Evolutionary conservation across 768 basidiomycete genomes (phyloP), one percentile per base, ranked within the genome.

Genomic region (Aureoboletus auriporus): DNA sequence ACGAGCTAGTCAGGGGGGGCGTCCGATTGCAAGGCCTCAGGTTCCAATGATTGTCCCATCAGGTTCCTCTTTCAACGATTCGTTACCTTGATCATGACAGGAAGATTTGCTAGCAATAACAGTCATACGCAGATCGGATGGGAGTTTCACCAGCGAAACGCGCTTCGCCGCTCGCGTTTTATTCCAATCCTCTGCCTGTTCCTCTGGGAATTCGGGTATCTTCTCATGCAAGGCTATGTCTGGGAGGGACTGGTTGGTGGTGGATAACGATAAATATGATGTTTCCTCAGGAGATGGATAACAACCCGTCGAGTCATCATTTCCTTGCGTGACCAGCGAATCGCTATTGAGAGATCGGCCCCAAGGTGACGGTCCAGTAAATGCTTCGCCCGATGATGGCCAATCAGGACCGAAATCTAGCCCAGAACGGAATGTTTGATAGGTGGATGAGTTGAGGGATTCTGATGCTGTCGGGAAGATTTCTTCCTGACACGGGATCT

Each of bases 181-280:
- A 67, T 89, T 74, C 91, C 91, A 93, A 44, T 86, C 84, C 63
- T 92, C 90, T n/a, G 91, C 89, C 65, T 84, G 75, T 63, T 91
- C 88, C 39, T 77, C 75, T 26, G 64, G 63, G 17, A 61, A 69
- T 58, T 83, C 81, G 14, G 64, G 65, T 56, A 72, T 73, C 43
- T 68, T 74, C 55, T 81, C 78, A 48, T 76, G 79, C 11, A 62
- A 49, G n/a, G 55, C 51, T 37, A 50, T 31, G 17, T 63, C 57
- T 35, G 42, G 57, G 11, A 63, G 54, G 26, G 53, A 54, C 46
- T 44, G 62, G 33, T 53, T 54, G 40, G 46, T 50, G 23, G 35
- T 53, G 29, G 55, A 55, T 51, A 55, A 42, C 6, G 56, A 61
- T 48, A 63, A 44, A 46, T 55, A 50, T 20, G 61, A 52, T 11